Percentiles rank a stretch among this genome's conserved stretches.
These are phyloP conservation scores for Medicago lupulina DNA, from an alignment of 306 rosid genomes.

Conservation along the genomic window DNA sequence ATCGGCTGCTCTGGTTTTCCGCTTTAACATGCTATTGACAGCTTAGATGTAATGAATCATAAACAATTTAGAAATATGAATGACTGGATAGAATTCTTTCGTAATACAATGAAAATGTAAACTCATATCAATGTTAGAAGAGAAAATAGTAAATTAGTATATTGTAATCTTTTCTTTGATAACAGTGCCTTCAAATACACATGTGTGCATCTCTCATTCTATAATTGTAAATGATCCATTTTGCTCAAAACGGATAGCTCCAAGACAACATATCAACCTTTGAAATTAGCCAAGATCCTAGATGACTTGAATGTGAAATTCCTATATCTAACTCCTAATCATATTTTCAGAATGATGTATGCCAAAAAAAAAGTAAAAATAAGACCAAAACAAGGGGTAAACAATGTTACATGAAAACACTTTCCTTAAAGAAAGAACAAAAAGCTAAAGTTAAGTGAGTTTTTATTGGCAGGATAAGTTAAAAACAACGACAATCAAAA, in stretches of 20 bases:
- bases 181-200: background rate
- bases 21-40: background rate
- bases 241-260: background rate
- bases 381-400: constrained; percentile 10
- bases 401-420: background rate
- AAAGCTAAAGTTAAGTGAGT: background rate
- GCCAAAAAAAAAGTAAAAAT: constrained; percentile 2
- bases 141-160: background rate
- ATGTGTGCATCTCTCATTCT: background rate
- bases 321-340: constrained; percentile 17
- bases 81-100: background rate
- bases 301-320: background rate
- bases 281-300: background rate
- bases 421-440: background rate
- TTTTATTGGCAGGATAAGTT: background rate
- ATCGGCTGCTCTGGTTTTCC: background rate
- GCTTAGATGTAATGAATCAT: background rate
- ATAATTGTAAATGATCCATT: background rate
- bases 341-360: background rate
- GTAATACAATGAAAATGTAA: background rate
- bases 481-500: background rate
- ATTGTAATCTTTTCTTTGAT: background rate
- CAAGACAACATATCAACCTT: constrained; percentile 8
- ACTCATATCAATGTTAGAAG: background rate
- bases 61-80: background rate